Evolutionary conservation across 2,329 filamentous ascomycete species (phyloP), one percentile per base, ranked within the genome.

Genomic region (Lasiodiplodia sp.): DNA sequence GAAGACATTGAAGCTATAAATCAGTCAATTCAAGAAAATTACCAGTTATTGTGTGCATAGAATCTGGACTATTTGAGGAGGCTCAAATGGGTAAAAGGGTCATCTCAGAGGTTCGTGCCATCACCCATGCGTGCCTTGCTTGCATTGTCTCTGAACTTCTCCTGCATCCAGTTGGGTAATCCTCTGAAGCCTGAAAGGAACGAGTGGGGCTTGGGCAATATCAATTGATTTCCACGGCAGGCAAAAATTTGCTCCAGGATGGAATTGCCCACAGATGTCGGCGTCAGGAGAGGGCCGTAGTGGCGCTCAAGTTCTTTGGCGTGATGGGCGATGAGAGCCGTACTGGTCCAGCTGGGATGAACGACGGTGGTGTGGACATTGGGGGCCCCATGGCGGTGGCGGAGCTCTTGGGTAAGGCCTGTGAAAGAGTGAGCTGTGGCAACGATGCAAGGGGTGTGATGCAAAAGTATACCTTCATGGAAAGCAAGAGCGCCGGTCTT

Each of bases 401-500:
- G 77, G 28, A 83, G 75, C 69, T 84, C 82, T 49, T 78, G 75
- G 16, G 71, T 75, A 8, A 84, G 78, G 6, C 67, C 74, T 75
- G 37, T 5, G 16, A 16, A 11, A 14, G 11, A 10, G 10, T 68
- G 37, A n/a, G 57, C n/a, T 12, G 40, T 51, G 7, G 47, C 60
- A 21, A 44, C 11, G 38, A n/a, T 14, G 37, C 57, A 8, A 44
- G 60, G 21, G 47, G 7, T 16, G 51, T 34, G 38, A 28, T 7
- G 34, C 11, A 12, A 8, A 2, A 66, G 10, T 51, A 11, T 73
- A 74, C 80, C 80, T 77, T 88, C 86, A 70, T 88, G 85, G 75
- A 88, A 86, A 4, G 83, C 79, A 52, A 87, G 74, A 0, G 85
- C 84, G 28, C 81, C 85, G 0, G 82, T 82, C 74, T 88, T 88